These are phyloP conservation scores for Piedraia hortae DNA, from an alignment of 2,329 filamentous ascomycete species.

Conservation along the genomic window DNA sequence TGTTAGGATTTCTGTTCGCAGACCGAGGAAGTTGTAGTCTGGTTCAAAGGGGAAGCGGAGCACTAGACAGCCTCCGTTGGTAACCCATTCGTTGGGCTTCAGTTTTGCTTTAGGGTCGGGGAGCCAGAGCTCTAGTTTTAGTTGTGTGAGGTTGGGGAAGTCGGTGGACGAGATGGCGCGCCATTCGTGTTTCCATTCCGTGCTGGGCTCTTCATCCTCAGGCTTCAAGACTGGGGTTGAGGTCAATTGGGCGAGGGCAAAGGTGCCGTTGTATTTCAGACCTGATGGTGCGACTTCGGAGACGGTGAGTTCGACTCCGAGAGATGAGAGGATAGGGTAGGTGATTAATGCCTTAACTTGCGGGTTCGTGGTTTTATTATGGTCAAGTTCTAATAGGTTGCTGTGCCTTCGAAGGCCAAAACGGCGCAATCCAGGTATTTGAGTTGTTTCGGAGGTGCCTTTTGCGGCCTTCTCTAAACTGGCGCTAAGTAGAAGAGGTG, in stretches of 20 bases:
- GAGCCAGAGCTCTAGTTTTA: slow-evolving; percentile 40
- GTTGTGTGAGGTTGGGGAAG: slow-evolving; percentile 40
- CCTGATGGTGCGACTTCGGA: slow-evolving; percentile 39
- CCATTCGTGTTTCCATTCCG: slow-evolving; percentile 27
- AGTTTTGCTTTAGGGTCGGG: slow-evolving; percentile 22
- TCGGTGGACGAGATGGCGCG: slow-evolving; percentile 43
- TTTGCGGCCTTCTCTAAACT: slow-evolving; percentile 2
- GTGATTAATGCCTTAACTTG: slow-evolving; percentile 43
- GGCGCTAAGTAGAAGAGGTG: slow-evolving; percentile 3
- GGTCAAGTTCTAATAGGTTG: slow-evolving; percentile 7
- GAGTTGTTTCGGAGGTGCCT: slow-evolving; percentile 2
- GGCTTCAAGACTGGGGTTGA: slow-evolving; percentile 12
- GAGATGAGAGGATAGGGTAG: slow-evolving; percentile 65
- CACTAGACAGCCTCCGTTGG: slow-evolving; percentile 32
- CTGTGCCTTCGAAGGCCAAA: slow-evolving; percentile 6
- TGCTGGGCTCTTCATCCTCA: slow-evolving; percentile 5
- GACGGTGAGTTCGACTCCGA: slow-evolving; percentile 41
- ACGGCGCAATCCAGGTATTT: slow-evolving; percentile 7
- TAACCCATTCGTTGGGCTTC: slow-evolving; percentile 20
- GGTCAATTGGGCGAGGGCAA: slow-evolving; percentile 44
- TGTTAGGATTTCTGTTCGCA: slow-evolving; percentile 22
- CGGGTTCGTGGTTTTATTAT: slow-evolving; percentile 11
- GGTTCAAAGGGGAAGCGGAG: slow-evolving; percentile 32
- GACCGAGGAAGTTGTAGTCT: slow-evolving; percentile 6
- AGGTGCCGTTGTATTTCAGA: slow-evolving; percentile 53